A percentile compares a stretch with the other conserved stretches of the same genome.
Evolutionary conservation across 768 basidiomycete species (phyloP).

Genomic region (Amanita rubescens): DNA sequence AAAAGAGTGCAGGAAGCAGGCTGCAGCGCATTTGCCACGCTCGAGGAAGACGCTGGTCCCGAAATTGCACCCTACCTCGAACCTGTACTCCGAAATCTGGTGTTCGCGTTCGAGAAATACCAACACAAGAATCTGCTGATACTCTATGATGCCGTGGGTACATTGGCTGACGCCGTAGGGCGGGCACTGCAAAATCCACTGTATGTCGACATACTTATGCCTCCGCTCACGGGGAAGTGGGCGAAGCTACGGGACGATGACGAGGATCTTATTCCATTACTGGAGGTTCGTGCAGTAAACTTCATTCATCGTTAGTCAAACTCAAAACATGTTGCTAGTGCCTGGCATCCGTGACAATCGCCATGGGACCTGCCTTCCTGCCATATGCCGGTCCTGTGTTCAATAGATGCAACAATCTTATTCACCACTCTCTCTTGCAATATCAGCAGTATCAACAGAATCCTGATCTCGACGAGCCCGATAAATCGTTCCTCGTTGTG

Average conservation of each 20-base stretch:
- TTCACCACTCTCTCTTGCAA: conserved; percentile 72
- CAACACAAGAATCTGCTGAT: conserved; percentile 99
- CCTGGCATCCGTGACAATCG: conserved; percentile 94
- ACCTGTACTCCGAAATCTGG: conserved; percentile 89
- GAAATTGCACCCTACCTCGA: conserved; percentile 91
- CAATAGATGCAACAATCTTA: conserved; percentile 82
- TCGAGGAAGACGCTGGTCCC: conserved; percentile 93
- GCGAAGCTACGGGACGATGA: conserved; percentile 86
- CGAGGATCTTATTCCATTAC: conserved; percentile 85
- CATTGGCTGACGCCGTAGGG: conserved; percentile 94
- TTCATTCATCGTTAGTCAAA: not conserved
- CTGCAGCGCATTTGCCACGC: conserved; percentile 96
- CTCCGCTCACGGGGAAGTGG: conserved; percentile 88
- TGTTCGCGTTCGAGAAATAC: conserved; percentile 95
- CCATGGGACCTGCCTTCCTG: conserved; percentile 83
- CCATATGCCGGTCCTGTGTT: conserved; percentile 89
- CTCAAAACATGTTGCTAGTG: conserved; percentile 47
- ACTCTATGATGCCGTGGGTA: conserved; percentile 97
- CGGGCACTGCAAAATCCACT: conserved; percentile 75
- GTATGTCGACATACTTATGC: conserved; percentile 95
- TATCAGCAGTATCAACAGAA: conserved; percentile 88
- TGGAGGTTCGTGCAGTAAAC: conserved; percentile 67
- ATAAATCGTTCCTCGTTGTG: conserved; percentile 95
- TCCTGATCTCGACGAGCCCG: conserved; percentile 89
- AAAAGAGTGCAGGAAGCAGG: conserved; percentile 99